A percentile compares a stretch with the other conserved stretches of the same genome.
Evolutionary conservation across 352 stramenopile genomes (phyloP).

Genomic region (Globisporangium middletonii): DNA sequence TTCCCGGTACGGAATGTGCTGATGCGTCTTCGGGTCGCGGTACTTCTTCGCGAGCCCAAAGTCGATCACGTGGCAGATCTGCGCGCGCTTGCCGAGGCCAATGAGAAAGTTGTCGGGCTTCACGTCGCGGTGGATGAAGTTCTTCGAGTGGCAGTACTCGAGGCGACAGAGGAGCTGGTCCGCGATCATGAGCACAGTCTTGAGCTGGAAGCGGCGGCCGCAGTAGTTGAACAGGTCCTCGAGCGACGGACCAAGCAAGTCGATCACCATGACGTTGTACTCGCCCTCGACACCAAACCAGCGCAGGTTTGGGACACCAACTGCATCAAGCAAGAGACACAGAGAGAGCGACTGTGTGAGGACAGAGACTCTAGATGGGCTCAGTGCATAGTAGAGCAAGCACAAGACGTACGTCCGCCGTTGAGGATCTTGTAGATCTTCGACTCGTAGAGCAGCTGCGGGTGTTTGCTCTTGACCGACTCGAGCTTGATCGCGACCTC

Average conservation of each 20-base stretch:
- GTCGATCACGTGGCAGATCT: conserved; percentile 86
- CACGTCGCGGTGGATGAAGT: conserved; percentile 89
- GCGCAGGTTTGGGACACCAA: conserved; percentile 97
- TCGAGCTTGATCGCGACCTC: conserved; percentile 99
- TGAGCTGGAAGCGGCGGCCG: conserved; percentile 88
- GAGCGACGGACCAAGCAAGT: conserved; percentile 96
- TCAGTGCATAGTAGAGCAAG: not conserved
- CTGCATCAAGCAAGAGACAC: conserved; percentile 44
- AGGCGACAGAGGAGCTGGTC: conserved; percentile 83
- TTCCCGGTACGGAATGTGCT: conserved; percentile 89
- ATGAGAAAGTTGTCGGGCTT: conserved; percentile 91
- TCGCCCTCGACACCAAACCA: conserved; percentile 99
- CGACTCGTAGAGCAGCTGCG: conserved; percentile 98
- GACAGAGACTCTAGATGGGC: not conserved
- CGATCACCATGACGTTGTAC: conserved; percentile 99
- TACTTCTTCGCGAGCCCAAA: conserved; percentile 91
- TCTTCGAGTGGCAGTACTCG: conserved; percentile 87
- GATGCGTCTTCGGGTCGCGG: conserved; percentile 82
- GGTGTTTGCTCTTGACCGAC: conserved; percentile 96
- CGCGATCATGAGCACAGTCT: conserved; percentile 95
- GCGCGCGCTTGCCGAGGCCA: conserved; percentile 79
- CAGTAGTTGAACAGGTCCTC: conserved; percentile 90
- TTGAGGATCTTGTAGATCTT: conserved; percentile 99
- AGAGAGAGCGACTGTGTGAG: not conserved
- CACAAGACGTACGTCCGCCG: conserved; percentile 89